Conservation (phyloP, 2,329 filamentous ascomycete genomes). For the Talaromyces sp. region DNA sequence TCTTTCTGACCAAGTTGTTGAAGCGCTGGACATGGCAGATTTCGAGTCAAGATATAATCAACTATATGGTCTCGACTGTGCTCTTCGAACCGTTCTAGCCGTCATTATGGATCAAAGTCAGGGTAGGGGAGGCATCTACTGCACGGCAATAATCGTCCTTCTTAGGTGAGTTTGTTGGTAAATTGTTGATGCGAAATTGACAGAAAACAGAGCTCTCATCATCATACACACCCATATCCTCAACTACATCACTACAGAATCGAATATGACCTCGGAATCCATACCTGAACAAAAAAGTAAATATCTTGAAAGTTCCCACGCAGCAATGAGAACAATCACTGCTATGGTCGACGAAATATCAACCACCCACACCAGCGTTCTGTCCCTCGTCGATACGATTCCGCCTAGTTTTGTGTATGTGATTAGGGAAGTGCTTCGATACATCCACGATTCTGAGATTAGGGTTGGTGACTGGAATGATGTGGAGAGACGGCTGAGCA, state of each 20-base stretch:
- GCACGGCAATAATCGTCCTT: constrained; percentile 19
- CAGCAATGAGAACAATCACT: constrained; percentile 23
- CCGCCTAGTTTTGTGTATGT: constrained; percentile 4
- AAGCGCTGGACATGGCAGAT: constrained; percentile 14
- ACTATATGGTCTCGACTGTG: constrained; percentile 18
- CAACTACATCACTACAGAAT: constrained; percentile 6
- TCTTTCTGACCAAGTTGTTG: constrained; percentile 24
- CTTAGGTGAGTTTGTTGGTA: constrained; percentile 18
- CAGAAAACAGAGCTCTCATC: constrained; percentile 19
- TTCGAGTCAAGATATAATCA: constrained; percentile 16
- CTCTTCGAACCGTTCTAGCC: constrained; percentile 16
- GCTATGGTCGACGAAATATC: constrained; percentile 25
- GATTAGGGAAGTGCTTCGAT: not conserved
- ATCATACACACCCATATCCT: constrained; percentile 21
- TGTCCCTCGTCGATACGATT: not conserved
- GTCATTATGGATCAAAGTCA: constrained; percentile 14
- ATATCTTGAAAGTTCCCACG: constrained; percentile 15
- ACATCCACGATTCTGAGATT: not conserved
- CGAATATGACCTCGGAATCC: not conserved
- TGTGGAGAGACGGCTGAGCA: not conserved
- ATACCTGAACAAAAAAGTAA: not conserved
- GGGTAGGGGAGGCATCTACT: constrained; percentile 18
- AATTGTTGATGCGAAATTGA: not conserved
- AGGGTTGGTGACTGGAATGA: not conserved
- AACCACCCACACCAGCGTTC: not conserved